Evolutionary conservation across 2,329 filamentous ascomycete species (phyloP), one percentile per base, ranked within the genome.

Genomic region (Pseudogymnoascus sp.): DNA sequence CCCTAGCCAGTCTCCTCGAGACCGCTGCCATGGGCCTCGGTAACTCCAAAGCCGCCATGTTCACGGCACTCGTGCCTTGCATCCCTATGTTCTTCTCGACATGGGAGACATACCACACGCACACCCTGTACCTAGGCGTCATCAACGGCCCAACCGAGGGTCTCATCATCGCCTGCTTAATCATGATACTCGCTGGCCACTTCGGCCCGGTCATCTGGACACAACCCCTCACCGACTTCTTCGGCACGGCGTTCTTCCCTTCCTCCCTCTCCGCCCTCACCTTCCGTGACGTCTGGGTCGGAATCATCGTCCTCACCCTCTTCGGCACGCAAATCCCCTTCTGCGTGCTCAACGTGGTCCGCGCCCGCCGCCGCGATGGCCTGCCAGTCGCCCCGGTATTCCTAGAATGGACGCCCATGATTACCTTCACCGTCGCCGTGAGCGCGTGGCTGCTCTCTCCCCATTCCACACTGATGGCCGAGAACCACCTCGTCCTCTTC

Each of bases 21-120:
- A 93, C 90, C 5, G 93, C 90, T 14, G 92, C 93, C 60, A 94
- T 99, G 88, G 93, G 90, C 25, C 82, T 96, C 59, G 94, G 94
- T 39, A 85, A 89, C 3, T 90, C 89, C 15, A 87, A 86, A 65
- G 85, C 90, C 18, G 94, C 94, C 66, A 88, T 94, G 62, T 95
- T 96, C 73, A 97, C 94, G 1, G 91, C 92, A 1, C 79, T 99
- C 43, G 86, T 93, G 63, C 94, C 94, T 1, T 95, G 91, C 68
- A 78, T 99, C 47, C 90, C 94, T 63, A 99, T 99, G 94, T 99
- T 96, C 80, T 97, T 99, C 77, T 97, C 93, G 2, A 99, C 94
- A 1, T 99, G 94, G 94, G 94, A 99, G 77, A 99, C 94, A 1
- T 99, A 97, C 74, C 94, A 99, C 76, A 97, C 94, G 4, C 94